These are phyloP conservation scores for Chernovozyma sophiae-reginae DNA, from an alignment of 1,139 yeast genomes.

Conservation along the genomic window DNA sequence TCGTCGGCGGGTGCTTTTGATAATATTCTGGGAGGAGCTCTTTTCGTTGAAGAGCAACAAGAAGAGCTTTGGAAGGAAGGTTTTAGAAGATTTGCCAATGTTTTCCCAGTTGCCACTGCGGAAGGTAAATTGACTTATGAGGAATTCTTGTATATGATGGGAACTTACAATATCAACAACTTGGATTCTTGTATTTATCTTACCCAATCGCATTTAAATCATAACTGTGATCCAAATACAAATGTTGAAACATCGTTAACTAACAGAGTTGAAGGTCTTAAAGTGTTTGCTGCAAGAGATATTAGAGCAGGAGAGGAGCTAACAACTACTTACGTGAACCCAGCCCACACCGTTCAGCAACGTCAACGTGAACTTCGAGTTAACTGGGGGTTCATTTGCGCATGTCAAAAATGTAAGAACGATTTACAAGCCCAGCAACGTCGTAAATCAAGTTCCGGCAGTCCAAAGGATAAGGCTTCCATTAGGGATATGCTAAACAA, in stretches of 20 bases:
- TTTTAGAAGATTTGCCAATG: slow-evolving; percentile 42
- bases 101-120: slow-evolving; percentile 40
- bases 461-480: slow-evolving; percentile 25
- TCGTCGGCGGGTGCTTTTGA: slow-evolving; percentile 58
- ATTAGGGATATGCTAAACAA: slow-evolving; percentile 45
- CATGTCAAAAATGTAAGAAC: slow-evolving; percentile 59
- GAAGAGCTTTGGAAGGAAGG: slow-evolving; percentile 63
- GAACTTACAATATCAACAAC: slow-evolving; percentile 72
- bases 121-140: slow-evolving; percentile 41
- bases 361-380: slow-evolving; percentile 65
- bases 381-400: slow-evolving; percentile 84
- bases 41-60: slow-evolving; percentile 51
- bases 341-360: slow-evolving; percentile 56
- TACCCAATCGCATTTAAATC: slow-evolving; percentile 70
- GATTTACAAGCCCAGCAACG: slow-evolving; percentile 45
- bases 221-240: slow-evolving; percentile 71
- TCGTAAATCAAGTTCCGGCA: slow-evolving; percentile 28
- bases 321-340: slow-evolving; percentile 67
- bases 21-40: slow-evolving; percentile 44
- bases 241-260: slow-evolving; percentile 47
- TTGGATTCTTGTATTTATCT: slow-evolving; percentile 60
- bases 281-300: slow-evolving; percentile 55
- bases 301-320: slow-evolving; percentile 67
- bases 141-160: slow-evolving; percentile 59
- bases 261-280: slow-evolving; percentile 50